Base-by-base conservation (phyloP, 2,329 filamentous ascomycete genomes). In the Ascosphaera apis region DNA sequence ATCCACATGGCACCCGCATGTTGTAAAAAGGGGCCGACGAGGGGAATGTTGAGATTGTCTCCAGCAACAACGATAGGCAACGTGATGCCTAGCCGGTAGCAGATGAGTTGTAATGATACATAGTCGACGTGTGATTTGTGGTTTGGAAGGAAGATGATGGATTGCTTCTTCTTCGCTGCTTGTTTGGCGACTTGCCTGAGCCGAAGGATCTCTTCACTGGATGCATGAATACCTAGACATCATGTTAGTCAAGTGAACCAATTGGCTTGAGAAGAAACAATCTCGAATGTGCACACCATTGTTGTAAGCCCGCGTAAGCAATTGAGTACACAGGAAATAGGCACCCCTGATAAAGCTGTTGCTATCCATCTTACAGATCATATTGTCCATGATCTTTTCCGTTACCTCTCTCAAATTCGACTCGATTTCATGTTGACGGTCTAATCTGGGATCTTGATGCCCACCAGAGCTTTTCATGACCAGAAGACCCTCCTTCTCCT, bases 321-420 rank as follows among this genome's bases (percentile, higher is more conserved):
- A 64, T 56, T 95, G 86, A 1, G 84, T 91, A 34, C 65, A 65
- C 28, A 92, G 51, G 52, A 93, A 98, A 53, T 95, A 95, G 33
- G 88, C 86, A 16, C 81, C 72, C 34, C 88, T 66, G 45, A 98
- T 92, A 50, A 95, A 95, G 2, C 70, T 63, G 52, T 84, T 91
- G 62, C 77, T 91, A 56, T 98, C 88, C 66, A 95, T 86, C 58
- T 98, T 98, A 67, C 86, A 95, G 42, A 98, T 93, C 88, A 98
- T 95, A 42, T 76, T 72, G 50, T 92, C 82, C 16, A 83, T 81
- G 67, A 88, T 75, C 44, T 76, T 74, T 43, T 88, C 81, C 3
- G 81, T 78, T 3, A 93, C 75, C 49, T 92, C 74, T 37, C 72
- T 66, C 33, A 98, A 60, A 39, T 75, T 75, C 27, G 64, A 62